These are phyloP conservation scores for Penicillium freii DNA, from an alignment of 2,329 filamentous ascomycete species.

Conservation along the genomic window DNA sequence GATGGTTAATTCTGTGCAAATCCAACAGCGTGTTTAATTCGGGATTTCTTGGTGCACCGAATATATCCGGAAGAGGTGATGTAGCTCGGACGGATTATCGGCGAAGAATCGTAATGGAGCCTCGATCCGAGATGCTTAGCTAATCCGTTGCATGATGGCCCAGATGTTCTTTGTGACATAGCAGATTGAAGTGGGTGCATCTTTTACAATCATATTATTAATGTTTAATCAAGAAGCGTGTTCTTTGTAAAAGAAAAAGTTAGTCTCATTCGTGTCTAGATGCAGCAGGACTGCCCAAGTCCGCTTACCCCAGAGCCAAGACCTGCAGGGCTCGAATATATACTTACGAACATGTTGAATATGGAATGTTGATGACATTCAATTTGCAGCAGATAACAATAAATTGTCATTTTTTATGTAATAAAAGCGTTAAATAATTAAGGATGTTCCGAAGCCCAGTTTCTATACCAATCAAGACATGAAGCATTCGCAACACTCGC, in stretches of 20 bases:
- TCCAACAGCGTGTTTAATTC: neutral
- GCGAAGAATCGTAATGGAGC: slow-evolving; percentile 25
- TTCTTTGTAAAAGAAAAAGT: too few relatives aligned
- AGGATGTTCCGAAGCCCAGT: slow-evolving; percentile 65
- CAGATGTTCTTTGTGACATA: neutral
- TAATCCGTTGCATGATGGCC: slow-evolving; percentile 24
- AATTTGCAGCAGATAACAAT: neutral
- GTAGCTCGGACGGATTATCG: slow-evolving; percentile 7
- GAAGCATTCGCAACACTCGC: slow-evolving; percentile 91
- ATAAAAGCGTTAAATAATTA: slow-evolving; percentile 13
- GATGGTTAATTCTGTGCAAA: slow-evolving; percentile 14
- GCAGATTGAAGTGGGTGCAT: neutral
- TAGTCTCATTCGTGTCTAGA: neutral
- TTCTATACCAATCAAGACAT: slow-evolving; percentile 82
- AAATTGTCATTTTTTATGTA: neutral
- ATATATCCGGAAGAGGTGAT: slow-evolving; percentile 16
- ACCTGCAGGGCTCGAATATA: slow-evolving; percentile 10
- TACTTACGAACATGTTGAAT: neutral
- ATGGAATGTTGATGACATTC: neutral
- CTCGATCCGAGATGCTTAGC: slow-evolving; percentile 28
- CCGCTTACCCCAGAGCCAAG: slow-evolving; percentile 12
- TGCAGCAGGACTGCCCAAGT: neutral
- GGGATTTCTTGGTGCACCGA: slow-evolving; percentile 10
- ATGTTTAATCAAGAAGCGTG: neutral
- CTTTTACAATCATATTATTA: neutral